These are phyloP conservation scores for Meyerozyma guilliermondii DNA, from an alignment of 1,139 yeast genomes.

Conservation along the genomic window DNA sequence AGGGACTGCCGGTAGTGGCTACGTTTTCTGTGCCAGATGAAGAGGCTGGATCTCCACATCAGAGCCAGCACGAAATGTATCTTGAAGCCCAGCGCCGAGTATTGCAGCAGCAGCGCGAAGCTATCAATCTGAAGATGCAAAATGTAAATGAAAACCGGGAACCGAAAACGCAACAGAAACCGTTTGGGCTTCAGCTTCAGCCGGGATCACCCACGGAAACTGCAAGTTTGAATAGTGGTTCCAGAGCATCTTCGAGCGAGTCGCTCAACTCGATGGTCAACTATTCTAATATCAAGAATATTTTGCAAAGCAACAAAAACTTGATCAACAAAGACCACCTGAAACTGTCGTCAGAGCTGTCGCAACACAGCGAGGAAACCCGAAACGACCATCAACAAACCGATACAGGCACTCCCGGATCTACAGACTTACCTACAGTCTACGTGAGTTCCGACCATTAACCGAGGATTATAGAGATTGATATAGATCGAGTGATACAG, in stretches of 20 bases:
- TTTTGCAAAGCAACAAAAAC: conserved; percentile 7
- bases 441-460: conserved; percentile 13
- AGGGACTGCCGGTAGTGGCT: conserved; percentile 1
- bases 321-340: conserved; percentile 4
- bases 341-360: neutral
- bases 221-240: conserved; percentile 3
- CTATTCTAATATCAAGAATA: conserved; percentile 9
- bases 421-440: conserved; percentile 9
- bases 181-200: conserved; percentile 5
- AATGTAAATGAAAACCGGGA: conserved; percentile 4
- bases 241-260: conserved; percentile 11
- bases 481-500: neutral
- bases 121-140: conserved; percentile 23
- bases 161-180: neutral
- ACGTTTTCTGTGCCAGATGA: neutral
- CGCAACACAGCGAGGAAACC: conserved; percentile 2
- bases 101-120: conserved; percentile 34
- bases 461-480: neutral
- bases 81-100: conserved; percentile 35
- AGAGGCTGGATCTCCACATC: neutral
- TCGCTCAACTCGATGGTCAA: conserved; percentile 10
- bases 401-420: neutral
- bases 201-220: conserved; percentile 9
- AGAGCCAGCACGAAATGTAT: conserved; percentile 29
- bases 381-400: conserved; percentile 3